Percentiles rank a stretch among this genome's conserved stretches.
phyloP scores from a whole-genome alignment of 352 stramenopile genomes.

The Phytophthora parvispora region DNA sequence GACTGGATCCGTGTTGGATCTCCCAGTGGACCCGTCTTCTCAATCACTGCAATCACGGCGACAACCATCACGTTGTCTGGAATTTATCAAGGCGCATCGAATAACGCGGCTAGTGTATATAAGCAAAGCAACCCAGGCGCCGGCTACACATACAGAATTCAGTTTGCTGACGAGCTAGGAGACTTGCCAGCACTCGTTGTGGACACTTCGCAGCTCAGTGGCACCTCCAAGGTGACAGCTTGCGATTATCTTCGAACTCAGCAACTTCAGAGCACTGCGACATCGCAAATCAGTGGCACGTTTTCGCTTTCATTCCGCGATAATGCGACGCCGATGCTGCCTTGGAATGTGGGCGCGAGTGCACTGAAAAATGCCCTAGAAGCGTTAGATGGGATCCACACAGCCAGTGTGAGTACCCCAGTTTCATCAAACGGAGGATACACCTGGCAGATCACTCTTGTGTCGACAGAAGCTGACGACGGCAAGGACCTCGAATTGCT shows the following conservation, averaged over 20 bases:
- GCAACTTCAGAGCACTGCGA: conserved; percentile 61
- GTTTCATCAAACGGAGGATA: conserved; percentile 54
- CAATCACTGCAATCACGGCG: conserved; percentile 69
- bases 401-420: conserved; percentile 59
- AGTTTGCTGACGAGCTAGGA: conserved; percentile 81
- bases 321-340: conserved; percentile 78
- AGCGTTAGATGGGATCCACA: conserved; percentile 79
- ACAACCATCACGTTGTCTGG: conserved; percentile 89
- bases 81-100: conserved; percentile 80
- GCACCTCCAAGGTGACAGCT: conserved; percentile 73
- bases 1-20: conserved; percentile 96
- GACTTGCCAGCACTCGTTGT: conserved; percentile 65
- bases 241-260: conserved; percentile 91
- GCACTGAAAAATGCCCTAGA: conserved; percentile 73
- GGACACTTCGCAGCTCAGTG: conserved; percentile 63
- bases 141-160: conserved; percentile 78
- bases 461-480: conserved; percentile 64
- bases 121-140: conserved; percentile 68
- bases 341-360: conserved; percentile 62
- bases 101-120: conserved; percentile 75
- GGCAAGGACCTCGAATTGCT: conserved; percentile 57
- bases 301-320: conserved; percentile 89
- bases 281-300: conserved; percentile 72
- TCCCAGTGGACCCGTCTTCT: conserved; percentile 87
- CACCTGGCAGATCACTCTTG: conserved; percentile 91